Base-by-base conservation (phyloP, 2,329 filamentous ascomycete species). In the Lasiodiplodia sp. region DNA sequence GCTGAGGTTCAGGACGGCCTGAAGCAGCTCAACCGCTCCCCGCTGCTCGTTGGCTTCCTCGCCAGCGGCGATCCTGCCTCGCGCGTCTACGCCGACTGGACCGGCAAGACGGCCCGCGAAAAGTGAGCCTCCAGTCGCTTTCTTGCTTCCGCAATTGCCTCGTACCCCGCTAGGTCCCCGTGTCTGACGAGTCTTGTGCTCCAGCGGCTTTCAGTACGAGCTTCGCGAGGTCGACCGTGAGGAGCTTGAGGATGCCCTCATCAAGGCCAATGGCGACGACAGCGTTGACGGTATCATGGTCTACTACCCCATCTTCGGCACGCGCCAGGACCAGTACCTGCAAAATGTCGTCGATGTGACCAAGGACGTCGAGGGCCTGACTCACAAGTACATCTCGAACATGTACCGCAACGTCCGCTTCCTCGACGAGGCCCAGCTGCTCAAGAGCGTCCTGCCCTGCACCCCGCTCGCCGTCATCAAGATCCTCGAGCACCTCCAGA, bases 361-460 rank as follows among this genome's bases (percentile, higher is more conserved):
- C 80, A 98, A 99, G 82, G 96, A 99, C 76, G 95, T 99, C 72
- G 96, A 99, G 81, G 96, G 96, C 44, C 88, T 99, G 69, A 93
- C 91, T 74, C 95, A 97, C 82, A 91, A 90, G 78, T 94, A 98
- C 83, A 91, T 98, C 77, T 94, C 95, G 88, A 99, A 99, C 87
- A 97, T 99, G 94, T 99, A 98, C 83, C 92, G 97, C 85, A 99
- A 99, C 83, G 89, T 97, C 75, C 93, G 96, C 72, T 98, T 94
- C 84, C 86, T 99, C 68, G 96, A 99, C 81, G 91, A 91, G 4
- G 81, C 86, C 53, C 92, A 93, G 79, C 86, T 84, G 69, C 92
- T 93, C 80, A 98, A 99, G 84, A 96, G 91, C 60, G 93, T 98
- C 72, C 84, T 99, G 65, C 96, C 96, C 5, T 99, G 96, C 85